Conservation (phyloP, 805 yeast species). For the Suhomyces prunicola region DNA sequence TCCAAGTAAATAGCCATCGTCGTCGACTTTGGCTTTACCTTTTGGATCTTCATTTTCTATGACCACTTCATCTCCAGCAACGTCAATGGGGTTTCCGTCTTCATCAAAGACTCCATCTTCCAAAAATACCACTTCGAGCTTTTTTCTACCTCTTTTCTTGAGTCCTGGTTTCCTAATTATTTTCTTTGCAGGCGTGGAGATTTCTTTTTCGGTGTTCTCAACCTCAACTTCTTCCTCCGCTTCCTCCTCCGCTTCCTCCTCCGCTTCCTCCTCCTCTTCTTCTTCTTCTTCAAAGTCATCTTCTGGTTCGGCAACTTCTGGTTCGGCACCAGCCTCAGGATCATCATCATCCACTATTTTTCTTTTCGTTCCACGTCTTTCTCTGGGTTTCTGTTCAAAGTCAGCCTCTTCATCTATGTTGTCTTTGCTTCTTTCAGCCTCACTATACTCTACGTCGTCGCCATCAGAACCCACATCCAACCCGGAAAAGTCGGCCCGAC, state of each 20-base stretch:
- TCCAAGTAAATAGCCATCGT: conserved; percentile 63
- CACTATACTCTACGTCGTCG: conserved; percentile 6
- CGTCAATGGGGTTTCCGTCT: conserved; percentile 61
- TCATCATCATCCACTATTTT: background rate
- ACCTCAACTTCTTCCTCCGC: conserved; percentile 22
- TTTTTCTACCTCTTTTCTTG: conserved; percentile 29
- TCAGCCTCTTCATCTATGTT: conserved; percentile 4
- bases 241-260: conserved; percentile 12
- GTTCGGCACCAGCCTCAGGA: background rate
- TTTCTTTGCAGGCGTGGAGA: conserved; percentile 18
- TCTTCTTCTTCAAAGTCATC: conserved; percentile 7
- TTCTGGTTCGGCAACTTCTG: conserved; percentile 1
- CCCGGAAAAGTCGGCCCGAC: conserved; percentile 2
- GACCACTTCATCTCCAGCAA: conserved; percentile 73
- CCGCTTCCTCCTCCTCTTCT: conserved; percentile 15
- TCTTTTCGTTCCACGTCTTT: conserved; percentile 3
- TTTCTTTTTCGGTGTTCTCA: conserved; percentile 22
- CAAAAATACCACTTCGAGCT: conserved; percentile 32
- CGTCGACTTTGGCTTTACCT: conserved; percentile 73
- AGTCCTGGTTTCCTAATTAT: conserved; percentile 7
- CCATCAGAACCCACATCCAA: conserved; percentile 5
- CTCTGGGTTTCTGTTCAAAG: conserved; percentile 5
- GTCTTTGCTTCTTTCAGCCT: conserved; percentile 6
- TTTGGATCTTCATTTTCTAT: conserved; percentile 67
- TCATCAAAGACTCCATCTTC: conserved; percentile 54